Evolutionary conservation across 164 flowering plant genomes (phyloP), one percentile per base, ranked within the genome.

Genomic region (Umbellularia californica): DNA sequence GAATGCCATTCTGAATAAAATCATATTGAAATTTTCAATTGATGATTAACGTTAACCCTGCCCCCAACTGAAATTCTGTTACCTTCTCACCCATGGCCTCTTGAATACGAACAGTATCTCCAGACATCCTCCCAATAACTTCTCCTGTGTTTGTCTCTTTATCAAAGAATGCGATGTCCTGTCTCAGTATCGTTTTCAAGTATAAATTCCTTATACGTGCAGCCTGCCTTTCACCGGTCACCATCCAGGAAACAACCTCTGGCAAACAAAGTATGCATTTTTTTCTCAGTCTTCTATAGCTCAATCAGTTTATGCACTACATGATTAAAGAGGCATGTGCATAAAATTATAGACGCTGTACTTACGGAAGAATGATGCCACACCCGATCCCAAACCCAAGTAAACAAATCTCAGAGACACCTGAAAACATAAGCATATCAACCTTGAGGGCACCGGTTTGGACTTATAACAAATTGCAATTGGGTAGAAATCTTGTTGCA

Each of bases 1-100:
- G 33, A 30, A 30, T 30, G 33, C 3, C 33, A 30, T 30, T 30
- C 35, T 30, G 3, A 55, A 41, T 55, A 52, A 30, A 25, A 28
- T 67, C 64, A 66, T 23, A 20, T 64, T 64, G 60, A 55, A 55
- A 17, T 55, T n/a, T 17, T 15, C 60, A 55, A 55, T 15, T 55
- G n/a, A 17, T 55, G 17, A 14, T 15, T 3, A 15, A 55, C 3
- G n/a, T 12, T 64, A 64, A 22, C 67, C 2, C 9, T 22, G 14
- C 24, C 67, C 24, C 1, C 30, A 22, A 41, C 7, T 20, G 20
- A 55, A 55, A 55, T 22, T 35, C 5, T 7, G 19, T 15, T 73
- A 87, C 92, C 90, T 89, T 89, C 78, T 89, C 91, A 1, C 91
- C 90, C 84, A 89, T 83, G 33, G 91, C 93, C 73, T 85, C 90